Conservation (phyloP, 257 asterid genomes). For the Capsicum rhomboideum region DNA sequence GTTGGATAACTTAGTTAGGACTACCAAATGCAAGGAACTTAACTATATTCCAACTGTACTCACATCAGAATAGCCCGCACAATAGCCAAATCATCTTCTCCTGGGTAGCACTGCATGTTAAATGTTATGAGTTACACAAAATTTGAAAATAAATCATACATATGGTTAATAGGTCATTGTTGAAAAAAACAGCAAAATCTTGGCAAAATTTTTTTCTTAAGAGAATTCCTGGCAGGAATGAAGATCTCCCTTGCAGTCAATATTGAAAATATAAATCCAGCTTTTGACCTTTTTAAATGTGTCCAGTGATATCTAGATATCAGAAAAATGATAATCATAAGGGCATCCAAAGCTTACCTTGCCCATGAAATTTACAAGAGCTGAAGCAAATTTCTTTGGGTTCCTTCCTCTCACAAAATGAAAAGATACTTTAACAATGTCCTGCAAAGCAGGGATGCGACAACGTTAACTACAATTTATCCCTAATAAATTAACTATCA, state of each 20-base stretch:
- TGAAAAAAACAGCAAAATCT: background rate
- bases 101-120: constrained; percentile 86
- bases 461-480: background rate
- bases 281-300: background rate
- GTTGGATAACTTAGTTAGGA: background rate
- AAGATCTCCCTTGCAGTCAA: background rate
- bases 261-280: background rate
- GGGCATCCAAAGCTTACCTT: constrained; percentile 40
- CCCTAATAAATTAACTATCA: background rate
- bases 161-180: background rate
- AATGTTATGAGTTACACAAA: constrained; percentile 2
- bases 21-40: background rate
- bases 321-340: background rate
- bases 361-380: constrained; percentile 88
- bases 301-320: background rate
- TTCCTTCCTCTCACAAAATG: constrained; percentile 84
- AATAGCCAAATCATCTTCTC: constrained; percentile 92
- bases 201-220: background rate
- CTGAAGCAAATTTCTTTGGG: constrained; percentile 79
- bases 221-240: background rate
- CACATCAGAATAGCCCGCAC: constrained; percentile 85
- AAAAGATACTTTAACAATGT: constrained; percentile 78
- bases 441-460: constrained; percentile 36
- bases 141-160: background rate
- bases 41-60: constrained; percentile 24